phyloP scores from a whole-genome alignment of 192 early-diverging fungal genomes.

The Rhizophagus prolifer region DNA sequence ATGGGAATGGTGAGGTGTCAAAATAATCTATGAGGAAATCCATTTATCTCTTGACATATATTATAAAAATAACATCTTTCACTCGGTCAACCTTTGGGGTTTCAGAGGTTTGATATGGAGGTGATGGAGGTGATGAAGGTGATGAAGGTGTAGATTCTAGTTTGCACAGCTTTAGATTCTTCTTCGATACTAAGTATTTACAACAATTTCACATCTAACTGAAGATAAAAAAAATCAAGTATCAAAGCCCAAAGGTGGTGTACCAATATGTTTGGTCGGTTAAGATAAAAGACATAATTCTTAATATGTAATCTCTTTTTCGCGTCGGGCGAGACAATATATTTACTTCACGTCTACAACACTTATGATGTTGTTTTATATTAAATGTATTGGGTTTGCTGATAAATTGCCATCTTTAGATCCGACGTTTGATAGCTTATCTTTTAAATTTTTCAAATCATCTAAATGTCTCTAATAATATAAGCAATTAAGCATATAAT shows the following conservation, averaged over 20 bases:
- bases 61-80: too few species aligned
- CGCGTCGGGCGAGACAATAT: not conserved
- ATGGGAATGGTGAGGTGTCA: too few species aligned
- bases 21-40: too few species aligned
- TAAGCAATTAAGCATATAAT: constrained; percentile 11
- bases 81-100: not conserved
- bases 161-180: too few species aligned
- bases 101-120: constrained; percentile 2
- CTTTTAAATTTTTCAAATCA: constrained; percentile 6
- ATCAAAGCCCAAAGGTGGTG: not conserved
- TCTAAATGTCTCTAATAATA: constrained; percentile 17
- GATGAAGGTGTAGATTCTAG: too few species aligned
- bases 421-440: not conserved
- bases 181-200: not conserved
- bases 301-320: constrained; percentile 19
- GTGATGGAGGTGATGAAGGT: constrained; percentile 1
- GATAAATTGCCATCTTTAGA: constrained; percentile 11
- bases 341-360: constrained; percentile 12
- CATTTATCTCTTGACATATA: too few species aligned
- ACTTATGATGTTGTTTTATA: constrained; percentile 1
- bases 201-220: not conserved
- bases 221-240: not conserved
- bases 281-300: constrained; percentile 8
- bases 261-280: constrained; percentile 14
- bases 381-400: not conserved